Base-by-base conservation (phyloP, 2,329 filamentous ascomycete genomes). In the Fusarium sororula region DNA sequence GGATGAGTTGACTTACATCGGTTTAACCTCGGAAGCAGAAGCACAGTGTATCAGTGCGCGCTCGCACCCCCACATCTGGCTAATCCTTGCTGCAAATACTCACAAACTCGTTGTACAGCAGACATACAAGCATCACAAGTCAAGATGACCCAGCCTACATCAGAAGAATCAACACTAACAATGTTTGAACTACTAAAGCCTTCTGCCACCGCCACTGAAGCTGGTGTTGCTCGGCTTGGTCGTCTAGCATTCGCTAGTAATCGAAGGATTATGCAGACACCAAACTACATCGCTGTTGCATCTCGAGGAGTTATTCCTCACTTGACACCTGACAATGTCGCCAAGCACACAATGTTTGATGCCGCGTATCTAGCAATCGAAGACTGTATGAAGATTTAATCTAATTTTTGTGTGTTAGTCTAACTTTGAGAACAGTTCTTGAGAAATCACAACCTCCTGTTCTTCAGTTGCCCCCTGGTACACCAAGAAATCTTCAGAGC, bases 251-350 rank as follows among this genome's bases (percentile, higher is more conserved):
- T 96, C 11, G 86, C 82, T 77, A 90, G 83, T 77, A 90, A 83
- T 47, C 88, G 93, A 67, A 89, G 87, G 70, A 83, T 87, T n/a
- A 87, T 98, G 73, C 85, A 93, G 26, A 99, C 96, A 37, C 96
- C 96, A 48, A 92, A 93, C 80, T 97, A 93, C 81, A 85, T 98
- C 66, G 92, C 90, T 57, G 87, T 93, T 74, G 93, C 93, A 7
- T 98, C 96, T 39, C 90, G 96, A 78, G 96, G 96, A 28, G 90
- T 90, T 4, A 86, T 98, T 41, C 95, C 96, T 58, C 96, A 99
- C 84, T 84, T 99, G 73, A 93, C 95, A 7, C 95, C 95, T 44
- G 96, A 99, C 85, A 93, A 93, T 70, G 86, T 96, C 74, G 81
- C 84, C 45, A 91, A 90, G 63, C 86, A 92, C 77, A 91, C 91